Base-by-base conservation (phyloP, 2,329 filamentous ascomycete species). In the Colletotrichum sidae region DNA sequence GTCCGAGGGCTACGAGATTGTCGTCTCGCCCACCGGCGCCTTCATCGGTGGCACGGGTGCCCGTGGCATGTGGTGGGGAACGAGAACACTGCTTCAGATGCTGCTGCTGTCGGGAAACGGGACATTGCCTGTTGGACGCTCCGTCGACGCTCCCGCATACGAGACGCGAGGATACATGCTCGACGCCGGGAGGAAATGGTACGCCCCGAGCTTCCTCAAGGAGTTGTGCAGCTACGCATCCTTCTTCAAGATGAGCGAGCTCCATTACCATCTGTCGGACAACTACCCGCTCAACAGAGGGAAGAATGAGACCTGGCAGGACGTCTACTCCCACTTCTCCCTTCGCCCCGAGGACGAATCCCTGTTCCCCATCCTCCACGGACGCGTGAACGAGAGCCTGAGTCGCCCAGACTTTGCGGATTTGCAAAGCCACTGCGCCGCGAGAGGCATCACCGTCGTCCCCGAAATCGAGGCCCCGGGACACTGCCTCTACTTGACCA, bases 381-480 rank as follows among this genome's bases (percentile, higher is more conserved):
- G 68, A 1, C 68, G 72, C 2, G 67, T 67, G 54, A 73, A 73
- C 39, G 72, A 73, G 65, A 72, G 71, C 0, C 65, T 65, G 1
- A 41, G 64, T 10, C 68, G 69, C 9, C 61, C 58, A 2, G 80
- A 84, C 13, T 85, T 84, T 53, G 81, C 82, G 34, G 74, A 81
- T 8, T 74, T 87, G 5, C 82, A 87, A 60, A 69, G 71, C 3
- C 80, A 83, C 66, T 87, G 85, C 66, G 84, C 82, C 0, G 69
- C 75, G 1, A 75, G 84, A 3, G 85, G 84, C 11, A 78, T 87
- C 2, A 85, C 84, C 0, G 75, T 87, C 1, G 77, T 87, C 6
- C 84, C 84, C 0, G 85, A 87, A 69, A 84, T 87, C 17, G 84
- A 87, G 69, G 79, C 83, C 0, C 84, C 84, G 0, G 84, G 84